A percentile compares a stretch with the other conserved stretches of the same genome.
Evolutionary conservation across 768 basidiomycete species (phyloP).

Genomic region (Boletus patriciae): DNA sequence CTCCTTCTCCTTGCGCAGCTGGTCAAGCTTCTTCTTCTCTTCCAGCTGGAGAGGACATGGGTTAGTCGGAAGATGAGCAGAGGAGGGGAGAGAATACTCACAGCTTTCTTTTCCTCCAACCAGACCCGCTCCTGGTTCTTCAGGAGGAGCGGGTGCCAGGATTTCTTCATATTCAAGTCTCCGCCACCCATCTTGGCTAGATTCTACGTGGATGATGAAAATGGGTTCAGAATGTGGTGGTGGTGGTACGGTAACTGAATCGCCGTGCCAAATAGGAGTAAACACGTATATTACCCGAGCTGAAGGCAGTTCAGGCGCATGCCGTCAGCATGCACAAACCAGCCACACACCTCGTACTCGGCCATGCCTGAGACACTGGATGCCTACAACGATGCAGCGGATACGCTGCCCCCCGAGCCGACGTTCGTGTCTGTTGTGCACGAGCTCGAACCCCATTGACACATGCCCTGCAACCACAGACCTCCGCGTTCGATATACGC

Average conservation of each 20-base stretch:
- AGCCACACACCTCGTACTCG: conserved; percentile 5
- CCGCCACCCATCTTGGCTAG: conserved; percentile 91
- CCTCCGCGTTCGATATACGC: conserved; percentile 81
- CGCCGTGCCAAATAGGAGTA: background rate
- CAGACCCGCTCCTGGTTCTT: conserved; percentile 99
- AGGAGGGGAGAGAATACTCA: conserved; percentile 39
- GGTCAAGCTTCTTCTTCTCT: conserved; percentile 97
- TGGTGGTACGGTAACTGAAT: background rate
- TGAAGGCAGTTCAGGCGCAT: background rate
- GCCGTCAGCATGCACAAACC: conserved; percentile 8
- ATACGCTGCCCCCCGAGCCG: conserved; percentile 27
- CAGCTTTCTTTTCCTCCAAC: conserved; percentile 97
- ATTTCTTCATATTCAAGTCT: conserved; percentile 99
- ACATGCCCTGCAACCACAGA: conserved; percentile 39
- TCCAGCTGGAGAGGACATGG: conserved; percentile 63
- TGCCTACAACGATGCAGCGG: conserved; percentile 37
- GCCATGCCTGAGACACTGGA: conserved; percentile 39
- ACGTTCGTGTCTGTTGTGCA: conserved; percentile 29
- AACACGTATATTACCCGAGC: no score
- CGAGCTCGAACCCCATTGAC: conserved; percentile 12
- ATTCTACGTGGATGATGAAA: conserved; percentile 15
- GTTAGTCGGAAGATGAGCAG: conserved; percentile 6
- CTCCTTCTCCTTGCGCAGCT: conserved; percentile 95
- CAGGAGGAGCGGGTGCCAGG: conserved; percentile 97
- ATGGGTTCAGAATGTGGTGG: conserved; percentile 5